Base-by-base conservation (phyloP, 2,329 filamentous ascomycete species). In the Fusarium nelsonii region DNA sequence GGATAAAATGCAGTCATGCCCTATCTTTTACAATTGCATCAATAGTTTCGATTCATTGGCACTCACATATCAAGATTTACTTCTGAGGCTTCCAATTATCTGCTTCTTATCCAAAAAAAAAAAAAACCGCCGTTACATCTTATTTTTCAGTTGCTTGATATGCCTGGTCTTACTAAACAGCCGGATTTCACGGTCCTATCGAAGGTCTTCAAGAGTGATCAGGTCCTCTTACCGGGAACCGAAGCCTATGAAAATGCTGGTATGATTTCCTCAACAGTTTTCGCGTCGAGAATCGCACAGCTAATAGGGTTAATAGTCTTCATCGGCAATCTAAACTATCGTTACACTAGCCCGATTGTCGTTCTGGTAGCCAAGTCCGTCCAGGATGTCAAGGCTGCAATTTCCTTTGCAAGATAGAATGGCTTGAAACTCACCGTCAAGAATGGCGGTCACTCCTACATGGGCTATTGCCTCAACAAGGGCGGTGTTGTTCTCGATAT, bases 401-500 rank as follows among this genome's bases (percentile, higher is more conserved):
- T 55, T 10, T 11, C 15, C 7, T 55, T 55, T 4, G 41, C 52
- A n/a, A 37, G 20, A 2, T 1, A 10, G 1, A 48, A 55, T 6
- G 14, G 6, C 0, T 2, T 55, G 10, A 37, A 46, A 1, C n/a
- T 57, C 16, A 62, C 58, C 6, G 53, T 34, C 30, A 62, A 62
- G 23, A 41, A 39, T 16, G 58, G 58, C 0, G 40, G 40, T 2
- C 58, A 62, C 3, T 41, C 46, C 0, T 62, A 46, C 23, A 62
- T 58, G 58, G 58, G 34, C 0, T 62, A 62, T 9, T 58, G 34
- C 12, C 58, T 62, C 16, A 62, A 62, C 1, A 14, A 46, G 12
- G 45, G 33, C 3, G 58, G 53, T 11, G 48, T 62, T 4, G 41
- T 62, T 5, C 53, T 62, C 36, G 58, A 62, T 8, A 16, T 58